These are phyloP conservation scores for Hygrophorus pudorinus DNA, from an alignment of 768 basidiomycete genomes.

Conservation along the genomic window DNA sequence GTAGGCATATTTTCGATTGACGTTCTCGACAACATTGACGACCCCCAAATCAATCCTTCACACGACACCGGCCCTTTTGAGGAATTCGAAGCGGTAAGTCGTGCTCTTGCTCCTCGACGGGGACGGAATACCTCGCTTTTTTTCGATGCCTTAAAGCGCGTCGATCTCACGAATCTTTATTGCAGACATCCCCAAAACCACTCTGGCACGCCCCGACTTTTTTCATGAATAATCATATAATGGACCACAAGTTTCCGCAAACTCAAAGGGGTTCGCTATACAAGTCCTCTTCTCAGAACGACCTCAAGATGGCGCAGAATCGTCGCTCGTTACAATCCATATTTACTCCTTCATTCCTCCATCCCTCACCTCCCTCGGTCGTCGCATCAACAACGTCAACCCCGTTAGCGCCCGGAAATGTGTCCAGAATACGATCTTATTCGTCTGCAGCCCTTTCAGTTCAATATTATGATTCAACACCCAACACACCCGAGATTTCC, in stretches of 20 bases:
- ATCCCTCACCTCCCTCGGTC: conserved; percentile 17
- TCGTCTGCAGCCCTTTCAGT: conserved; percentile 13
- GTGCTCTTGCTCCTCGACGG: too few relatives aligned
- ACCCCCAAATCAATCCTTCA: neutral
- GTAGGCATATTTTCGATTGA: neutral
- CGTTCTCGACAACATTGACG: neutral
- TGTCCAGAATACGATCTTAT: conserved; percentile 16
- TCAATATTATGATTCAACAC: conserved; percentile 5
- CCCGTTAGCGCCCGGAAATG: conserved; percentile 11
- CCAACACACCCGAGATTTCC: conserved; percentile 6
- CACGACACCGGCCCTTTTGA: too few relatives aligned
- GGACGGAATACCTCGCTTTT: too few relatives aligned
- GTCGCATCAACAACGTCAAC: conserved; percentile 17
- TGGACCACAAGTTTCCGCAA: neutral
- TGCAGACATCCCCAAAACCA: too few relatives aligned
- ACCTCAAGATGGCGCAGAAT: conserved; percentile 33
- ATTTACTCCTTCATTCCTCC: conserved; percentile 37
- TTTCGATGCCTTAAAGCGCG: too few relatives aligned
- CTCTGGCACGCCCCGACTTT: neutral
- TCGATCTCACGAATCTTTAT: too few relatives aligned
- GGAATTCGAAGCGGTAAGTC: too few relatives aligned
- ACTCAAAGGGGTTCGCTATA: neutral
- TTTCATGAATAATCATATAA: neutral
- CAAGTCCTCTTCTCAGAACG: neutral
- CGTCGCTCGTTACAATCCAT: conserved; percentile 46